phyloP scores from a whole-genome alignment of 2,329 filamentous ascomycete species.

The Ophiosphaerella herpotricha region DNA sequence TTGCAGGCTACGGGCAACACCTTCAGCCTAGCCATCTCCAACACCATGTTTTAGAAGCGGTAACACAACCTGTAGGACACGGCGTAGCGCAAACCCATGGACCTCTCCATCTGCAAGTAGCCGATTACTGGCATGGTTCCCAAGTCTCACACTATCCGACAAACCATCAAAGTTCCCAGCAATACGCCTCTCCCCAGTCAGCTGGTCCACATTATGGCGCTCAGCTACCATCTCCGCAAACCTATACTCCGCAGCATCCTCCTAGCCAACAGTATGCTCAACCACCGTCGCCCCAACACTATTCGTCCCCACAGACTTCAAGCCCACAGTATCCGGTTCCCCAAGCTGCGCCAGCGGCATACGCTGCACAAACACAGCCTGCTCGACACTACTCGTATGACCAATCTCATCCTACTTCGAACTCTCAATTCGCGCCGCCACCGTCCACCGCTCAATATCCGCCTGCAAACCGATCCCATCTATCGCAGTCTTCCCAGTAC shows the following conservation, averaged over 20 bases:
- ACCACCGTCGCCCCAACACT: slow-evolving; percentile 32
- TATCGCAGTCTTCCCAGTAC: slow-evolving; percentile 31
- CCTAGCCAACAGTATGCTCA: slow-evolving; percentile 26
- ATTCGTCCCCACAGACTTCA: slow-evolving; percentile 24
- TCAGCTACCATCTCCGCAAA: slow-evolving; percentile 16
- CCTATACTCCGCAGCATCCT: slow-evolving; percentile 16
- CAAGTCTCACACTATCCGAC: slow-evolving; percentile 32
- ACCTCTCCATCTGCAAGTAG: slow-evolving; percentile 33
- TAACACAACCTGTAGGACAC: slow-evolving; percentile 28
- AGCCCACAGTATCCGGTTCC: slow-evolving; percentile 27
- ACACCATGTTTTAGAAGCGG: slow-evolving; percentile 27
- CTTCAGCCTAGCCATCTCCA: slow-evolving; percentile 35
- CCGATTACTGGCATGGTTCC: slow-evolving; percentile 38
- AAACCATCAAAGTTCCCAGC: slow-evolving; percentile 28
- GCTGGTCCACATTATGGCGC: slow-evolving; percentile 25
- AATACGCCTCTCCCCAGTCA: slow-evolving; percentile 29
- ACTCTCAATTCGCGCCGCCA: slow-evolving; percentile 26
- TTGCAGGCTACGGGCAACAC: slow-evolving; percentile 35
- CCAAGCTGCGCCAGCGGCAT: slow-evolving; percentile 21
- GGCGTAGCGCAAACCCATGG: slow-evolving; percentile 31
- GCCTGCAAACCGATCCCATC: slow-evolving; percentile 23
- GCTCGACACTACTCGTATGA: slow-evolving; percentile 29
- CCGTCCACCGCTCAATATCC: slow-evolving; percentile 22
- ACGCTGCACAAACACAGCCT: slow-evolving; percentile 23
- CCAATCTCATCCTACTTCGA: slow-evolving; percentile 13